phyloP scores from a whole-genome alignment of 306 rosid species.

The Inga laurina region DNA sequence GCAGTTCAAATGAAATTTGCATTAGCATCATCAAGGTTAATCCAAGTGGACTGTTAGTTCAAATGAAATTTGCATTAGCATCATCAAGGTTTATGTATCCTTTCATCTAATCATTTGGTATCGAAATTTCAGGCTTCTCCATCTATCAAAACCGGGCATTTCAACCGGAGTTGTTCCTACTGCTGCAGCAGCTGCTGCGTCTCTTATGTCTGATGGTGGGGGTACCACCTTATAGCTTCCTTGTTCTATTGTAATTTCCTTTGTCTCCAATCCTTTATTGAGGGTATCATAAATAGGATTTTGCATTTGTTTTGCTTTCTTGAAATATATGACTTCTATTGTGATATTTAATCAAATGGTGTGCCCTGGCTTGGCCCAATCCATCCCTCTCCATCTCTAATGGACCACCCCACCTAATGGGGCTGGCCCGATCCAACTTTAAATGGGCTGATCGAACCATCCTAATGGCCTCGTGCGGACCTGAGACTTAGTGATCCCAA shows the following conservation, averaged over 20 bases:
- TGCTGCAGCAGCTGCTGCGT: conserved; percentile 97
- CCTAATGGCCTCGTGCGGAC: background rate
- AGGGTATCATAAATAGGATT: conserved; percentile 12
- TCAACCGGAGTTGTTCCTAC: conserved; percentile 96
- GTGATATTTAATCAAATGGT: background rate
- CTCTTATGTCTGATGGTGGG: conserved; percentile 90
- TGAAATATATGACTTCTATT: background rate
- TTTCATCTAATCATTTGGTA: conserved; percentile 16
- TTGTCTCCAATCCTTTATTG: background rate
- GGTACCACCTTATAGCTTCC: conserved; percentile 60
- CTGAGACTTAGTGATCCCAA: background rate
- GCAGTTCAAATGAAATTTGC: background rate
- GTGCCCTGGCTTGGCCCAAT: background rate
- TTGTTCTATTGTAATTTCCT: conserved; percentile 7
- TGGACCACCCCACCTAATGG: background rate
- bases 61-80: background rate
- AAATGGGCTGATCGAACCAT: background rate
- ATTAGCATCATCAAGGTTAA: too few species aligned
- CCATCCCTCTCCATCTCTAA: background rate
- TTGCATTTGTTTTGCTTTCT: background rate
- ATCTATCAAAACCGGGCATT: conserved; percentile 88
- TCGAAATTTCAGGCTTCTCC: conserved; percentile 80
- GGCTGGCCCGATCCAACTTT: background rate
- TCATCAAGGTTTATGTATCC: conserved; percentile 15
- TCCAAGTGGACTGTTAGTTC: background rate